These are phyloP conservation scores for Malassezia globosa DNA, from an alignment of 1,284 basidiomycete species.

Conservation along the genomic window DNA sequence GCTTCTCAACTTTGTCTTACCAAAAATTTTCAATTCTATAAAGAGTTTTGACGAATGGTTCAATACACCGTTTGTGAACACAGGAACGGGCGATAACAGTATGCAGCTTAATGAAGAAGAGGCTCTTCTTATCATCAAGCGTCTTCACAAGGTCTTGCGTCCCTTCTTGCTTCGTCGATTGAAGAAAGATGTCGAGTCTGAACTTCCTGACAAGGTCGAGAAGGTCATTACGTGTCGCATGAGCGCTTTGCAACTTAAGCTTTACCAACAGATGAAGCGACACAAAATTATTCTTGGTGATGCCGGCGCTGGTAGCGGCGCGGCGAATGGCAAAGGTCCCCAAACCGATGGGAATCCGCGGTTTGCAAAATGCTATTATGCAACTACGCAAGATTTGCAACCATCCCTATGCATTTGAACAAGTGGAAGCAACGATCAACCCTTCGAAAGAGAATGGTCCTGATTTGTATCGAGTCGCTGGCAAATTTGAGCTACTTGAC, in stretches of 20 bases:
- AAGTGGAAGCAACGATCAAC: constrained; percentile 83
- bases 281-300: constrained; percentile 67
- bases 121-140: constrained; percentile 89
- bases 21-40: constrained; percentile 98
- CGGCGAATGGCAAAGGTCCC: no score
- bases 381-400: constrained; percentile 98
- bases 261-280: constrained; percentile 97
- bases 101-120: constrained; percentile 99
- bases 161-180: constrained; percentile 90
- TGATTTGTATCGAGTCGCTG: constrained; percentile 67
- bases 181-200: constrained; percentile 97
- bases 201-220: constrained; percentile 97
- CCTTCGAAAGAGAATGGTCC: constrained; percentile 69
- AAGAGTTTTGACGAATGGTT: constrained; percentile 99
- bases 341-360: constrained; percentile 47
- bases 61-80: constrained; percentile 98
- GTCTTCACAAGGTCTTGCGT: constrained; percentile 92
- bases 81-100: constrained; percentile 66
- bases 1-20: constrained; percentile 91
- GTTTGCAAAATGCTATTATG: constrained; percentile 93
- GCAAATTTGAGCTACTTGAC: constrained; percentile 90
- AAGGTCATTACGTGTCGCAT: constrained; percentile 98
- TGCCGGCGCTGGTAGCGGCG: constrained; percentile 19
- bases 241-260: constrained; percentile 82
- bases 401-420: constrained; percentile 67